These are phyloP conservation scores for Nyctanthes arbortristis DNA, from an alignment of 257 asterid genomes.

Conservation along the genomic window DNA sequence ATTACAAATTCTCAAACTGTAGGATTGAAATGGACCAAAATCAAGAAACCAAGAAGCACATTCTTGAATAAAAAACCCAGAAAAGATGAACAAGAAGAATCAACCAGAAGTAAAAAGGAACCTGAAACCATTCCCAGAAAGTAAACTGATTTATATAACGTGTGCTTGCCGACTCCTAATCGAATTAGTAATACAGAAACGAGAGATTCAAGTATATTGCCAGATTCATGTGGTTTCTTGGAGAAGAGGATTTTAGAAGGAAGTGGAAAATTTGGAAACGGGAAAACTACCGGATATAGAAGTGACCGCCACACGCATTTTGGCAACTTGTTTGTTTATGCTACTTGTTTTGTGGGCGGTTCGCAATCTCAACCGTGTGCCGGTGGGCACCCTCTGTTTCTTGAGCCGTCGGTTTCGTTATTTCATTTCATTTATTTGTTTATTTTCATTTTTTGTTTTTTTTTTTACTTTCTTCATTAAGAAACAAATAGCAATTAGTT, in stretches of 20 bases:
- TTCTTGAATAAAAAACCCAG: neutral
- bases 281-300: neutral
- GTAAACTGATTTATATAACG: neutral
- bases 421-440: too few relatives aligned
- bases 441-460: too few relatives aligned
- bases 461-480: too few relatives aligned
- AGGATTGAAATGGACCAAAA: slow-evolving; percentile 10
- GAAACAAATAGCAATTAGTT: too few relatives aligned
- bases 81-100: neutral
- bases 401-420: slow-evolving; percentile 26
- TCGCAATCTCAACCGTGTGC: neutral
- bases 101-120: neutral
- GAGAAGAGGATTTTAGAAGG: slow-evolving; percentile 26
- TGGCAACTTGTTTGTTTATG: too few relatives aligned
- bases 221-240: slow-evolving; percentile 19
- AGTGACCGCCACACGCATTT: slow-evolving; percentile 36
- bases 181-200: slow-evolving; percentile 7
- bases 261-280: neutral
- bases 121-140: neutral
- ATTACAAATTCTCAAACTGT: neutral
- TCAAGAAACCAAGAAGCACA: neutral
- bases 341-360: slow-evolving; percentile 14
- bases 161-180: neutral
- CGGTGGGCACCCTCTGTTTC: slow-evolving; percentile 21
- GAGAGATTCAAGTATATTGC: neutral